Conservation (phyloP, 108 stramenopile species). For the Nitzschia inconspicua region DNA sequence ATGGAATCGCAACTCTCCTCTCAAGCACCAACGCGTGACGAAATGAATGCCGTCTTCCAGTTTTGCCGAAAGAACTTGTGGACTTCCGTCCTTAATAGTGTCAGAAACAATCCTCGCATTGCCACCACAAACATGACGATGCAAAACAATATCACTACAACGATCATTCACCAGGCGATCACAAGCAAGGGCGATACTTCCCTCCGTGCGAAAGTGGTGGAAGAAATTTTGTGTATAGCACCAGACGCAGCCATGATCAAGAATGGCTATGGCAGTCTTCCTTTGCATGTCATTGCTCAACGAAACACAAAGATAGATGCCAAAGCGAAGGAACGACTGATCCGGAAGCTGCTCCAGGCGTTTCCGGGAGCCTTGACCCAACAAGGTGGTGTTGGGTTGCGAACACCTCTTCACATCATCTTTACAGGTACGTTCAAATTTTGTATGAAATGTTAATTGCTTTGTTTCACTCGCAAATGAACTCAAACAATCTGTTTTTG, state of each 20-base stretch:
- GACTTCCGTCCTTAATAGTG: slow-evolving; percentile 25
- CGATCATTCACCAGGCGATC: slow-evolving; percentile 63
- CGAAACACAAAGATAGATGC: slow-evolving; percentile 59
- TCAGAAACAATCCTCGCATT: slow-evolving; percentile 33
- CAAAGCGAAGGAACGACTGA: slow-evolving; percentile 42
- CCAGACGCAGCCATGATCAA: slow-evolving; percentile 44
- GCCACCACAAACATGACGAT: slow-evolving; percentile 38
- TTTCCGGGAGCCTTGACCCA: slow-evolving; percentile 35
- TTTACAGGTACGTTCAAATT: slow-evolving; percentile 49
- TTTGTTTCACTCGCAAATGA: neutral
- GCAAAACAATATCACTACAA: slow-evolving; percentile 59
- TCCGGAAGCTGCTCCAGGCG: slow-evolving; percentile 31
- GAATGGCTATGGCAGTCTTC: slow-evolving; percentile 58
- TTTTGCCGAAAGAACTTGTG: slow-evolving; percentile 42
- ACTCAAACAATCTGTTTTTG: neutral
- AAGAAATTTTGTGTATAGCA: slow-evolving; percentile 24
- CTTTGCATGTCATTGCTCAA: slow-evolving; percentile 52
- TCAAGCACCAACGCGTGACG: slow-evolving; percentile 9
- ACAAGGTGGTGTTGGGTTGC: slow-evolving; percentile 45
- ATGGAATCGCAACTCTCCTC: neutral
- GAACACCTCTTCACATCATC: slow-evolving; percentile 61
- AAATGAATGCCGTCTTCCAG: slow-evolving; percentile 38
- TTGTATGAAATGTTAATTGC: neutral
- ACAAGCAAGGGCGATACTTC: slow-evolving; percentile 40
- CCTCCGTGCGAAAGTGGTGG: slow-evolving; percentile 39